phyloP scores from a whole-genome alignment of 2,329 filamentous ascomycete species.

The Colletotrichum sojae region DNA sequence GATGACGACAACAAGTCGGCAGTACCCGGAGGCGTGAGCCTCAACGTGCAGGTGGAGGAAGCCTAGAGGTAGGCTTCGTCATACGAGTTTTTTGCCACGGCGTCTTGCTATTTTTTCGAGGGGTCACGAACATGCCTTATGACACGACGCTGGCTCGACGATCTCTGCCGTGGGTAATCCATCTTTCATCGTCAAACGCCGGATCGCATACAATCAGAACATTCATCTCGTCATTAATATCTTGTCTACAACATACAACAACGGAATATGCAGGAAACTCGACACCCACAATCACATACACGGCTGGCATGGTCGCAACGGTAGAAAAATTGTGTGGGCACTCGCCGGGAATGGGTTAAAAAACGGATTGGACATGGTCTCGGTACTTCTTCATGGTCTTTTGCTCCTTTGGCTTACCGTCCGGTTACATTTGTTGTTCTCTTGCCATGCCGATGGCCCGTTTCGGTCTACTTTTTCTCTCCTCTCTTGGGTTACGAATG shows the following conservation, averaged over 20 bases:
- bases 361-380: constrained; percentile 19
- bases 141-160: constrained; percentile 30
- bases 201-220: constrained; percentile 20
- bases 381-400: constrained; percentile 14
- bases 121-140: constrained; percentile 31
- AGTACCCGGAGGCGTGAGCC: constrained; percentile 35
- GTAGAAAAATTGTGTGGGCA: constrained; percentile 36
- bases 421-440: neutral
- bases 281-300: constrained; percentile 22
- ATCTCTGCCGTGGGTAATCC: constrained; percentile 11
- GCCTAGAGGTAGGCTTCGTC: constrained; percentile 41
- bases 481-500: neutral
- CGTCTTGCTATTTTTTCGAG: constrained; percentile 33
- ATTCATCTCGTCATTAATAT: constrained; percentile 23
- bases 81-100: constrained; percentile 8
- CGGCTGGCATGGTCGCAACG: constrained; percentile 27
- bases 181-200: neutral
- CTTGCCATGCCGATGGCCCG: neutral
- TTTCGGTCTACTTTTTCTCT: constrained; percentile 16
- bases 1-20: constrained; percentile 48
- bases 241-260: constrained; percentile 33
- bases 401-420: neutral
- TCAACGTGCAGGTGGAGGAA: constrained; percentile 50
- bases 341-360: constrained; percentile 1
- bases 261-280: constrained; percentile 13